Conservation (phyloP, 768 basidiomycete species). For the Megacollybia marginata region DNA sequence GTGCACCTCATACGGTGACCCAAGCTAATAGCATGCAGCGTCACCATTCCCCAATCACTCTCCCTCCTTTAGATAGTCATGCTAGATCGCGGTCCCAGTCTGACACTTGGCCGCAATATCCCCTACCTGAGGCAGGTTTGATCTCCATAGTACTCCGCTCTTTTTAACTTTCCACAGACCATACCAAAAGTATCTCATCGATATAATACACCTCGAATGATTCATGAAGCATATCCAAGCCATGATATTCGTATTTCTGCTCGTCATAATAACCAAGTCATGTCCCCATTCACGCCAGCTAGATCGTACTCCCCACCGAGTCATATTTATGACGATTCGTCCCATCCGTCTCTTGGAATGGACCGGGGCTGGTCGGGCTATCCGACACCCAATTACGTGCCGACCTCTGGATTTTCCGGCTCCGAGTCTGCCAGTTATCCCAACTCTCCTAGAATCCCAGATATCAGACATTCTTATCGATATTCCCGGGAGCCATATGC, state of each 20-base stretch:
- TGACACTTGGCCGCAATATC: slow-evolving; percentile 1
- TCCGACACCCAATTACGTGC: not conserved
- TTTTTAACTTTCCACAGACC: too few relatives aligned
- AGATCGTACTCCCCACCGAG: not conserved
- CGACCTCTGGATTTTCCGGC: not conserved
- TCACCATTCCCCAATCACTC: not conserved
- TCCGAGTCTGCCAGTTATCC: not conserved
- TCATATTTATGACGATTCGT: not conserved
- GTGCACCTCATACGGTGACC: not conserved
- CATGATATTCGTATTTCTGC: slow-evolving; percentile 5
- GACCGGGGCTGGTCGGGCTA: not conserved
- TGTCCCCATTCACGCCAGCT: slow-evolving; percentile 2
- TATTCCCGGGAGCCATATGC: slow-evolving; percentile 1
- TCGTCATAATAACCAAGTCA: slow-evolving; percentile 4
- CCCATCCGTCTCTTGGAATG: not conserved
- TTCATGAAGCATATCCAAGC: too few relatives aligned
- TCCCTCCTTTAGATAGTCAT: slow-evolving; percentile 2
- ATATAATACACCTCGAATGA: too few relatives aligned
- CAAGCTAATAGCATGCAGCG: not conserved
- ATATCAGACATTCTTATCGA: not conserved
- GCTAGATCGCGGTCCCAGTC: not conserved
- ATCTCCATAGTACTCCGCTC: too few relatives aligned
- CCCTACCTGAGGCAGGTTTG: too few relatives aligned
- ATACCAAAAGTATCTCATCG: too few relatives aligned
- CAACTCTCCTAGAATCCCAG: not conserved